phyloP scores from a whole-genome alignment of 2,329 filamentous ascomycete genomes.

The Penicillium sumatraense region DNA sequence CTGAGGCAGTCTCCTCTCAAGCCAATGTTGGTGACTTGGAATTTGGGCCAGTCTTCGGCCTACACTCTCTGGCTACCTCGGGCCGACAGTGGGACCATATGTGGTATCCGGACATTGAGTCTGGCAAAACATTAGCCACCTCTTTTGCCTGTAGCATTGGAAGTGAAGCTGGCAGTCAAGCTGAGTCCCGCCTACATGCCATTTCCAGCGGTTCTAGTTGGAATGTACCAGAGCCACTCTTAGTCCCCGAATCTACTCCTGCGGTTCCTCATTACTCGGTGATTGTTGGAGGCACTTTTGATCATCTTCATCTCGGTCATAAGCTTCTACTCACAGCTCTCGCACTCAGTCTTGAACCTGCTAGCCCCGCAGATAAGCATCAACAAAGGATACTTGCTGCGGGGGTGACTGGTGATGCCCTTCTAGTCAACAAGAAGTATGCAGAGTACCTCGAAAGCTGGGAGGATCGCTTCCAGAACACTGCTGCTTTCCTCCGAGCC shows the following conservation, averaged over 20 bases:
- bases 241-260: constrained; percentile 26
- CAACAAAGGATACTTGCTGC: constrained; percentile 68
- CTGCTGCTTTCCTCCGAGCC: constrained; percentile 71
- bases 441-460: constrained; percentile 80
- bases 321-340: constrained; percentile 94
- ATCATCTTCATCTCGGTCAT: constrained; percentile 93
- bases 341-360: constrained; percentile 68
- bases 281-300: constrained; percentile 91
- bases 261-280: constrained; percentile 61
- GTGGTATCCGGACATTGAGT: constrained; percentile 35
- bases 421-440: constrained; percentile 88
- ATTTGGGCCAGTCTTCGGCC: constrained; percentile 56
- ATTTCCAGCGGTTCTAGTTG: constrained; percentile 29
- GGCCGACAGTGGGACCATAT: constrained; percentile 36
- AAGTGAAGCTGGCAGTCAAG: constrained; percentile 2
- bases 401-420: constrained; percentile 85
- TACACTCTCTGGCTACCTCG: constrained; percentile 53
- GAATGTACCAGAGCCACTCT: constrained; percentile 23
- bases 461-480: constrained; percentile 70
- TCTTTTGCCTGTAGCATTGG: constrained; percentile 33
- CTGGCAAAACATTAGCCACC: constrained; percentile 31
- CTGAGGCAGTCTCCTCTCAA: constrained; percentile 23
- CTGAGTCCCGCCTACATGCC: constrained; percentile 22
- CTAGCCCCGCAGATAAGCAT: constrained; percentile 34
- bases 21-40: constrained; percentile 9